Conservation (phyloP, 169 alveolate species). For the Theileria sp. region DNA sequence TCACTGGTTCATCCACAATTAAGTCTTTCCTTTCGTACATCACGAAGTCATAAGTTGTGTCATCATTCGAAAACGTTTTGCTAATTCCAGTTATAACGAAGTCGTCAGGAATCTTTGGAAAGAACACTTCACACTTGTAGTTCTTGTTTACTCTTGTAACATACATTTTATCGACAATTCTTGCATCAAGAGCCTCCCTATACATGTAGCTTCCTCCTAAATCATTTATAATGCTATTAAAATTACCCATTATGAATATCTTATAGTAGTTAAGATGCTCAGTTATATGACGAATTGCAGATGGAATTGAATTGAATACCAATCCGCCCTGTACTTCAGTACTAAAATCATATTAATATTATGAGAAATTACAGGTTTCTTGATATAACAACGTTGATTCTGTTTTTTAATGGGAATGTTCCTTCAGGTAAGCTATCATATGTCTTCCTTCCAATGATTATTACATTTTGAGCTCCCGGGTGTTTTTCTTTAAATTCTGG, state of each 20-base stretch:
- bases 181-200: conserved; percentile 74
- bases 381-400: conserved; percentile 87
- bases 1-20: not conserved
- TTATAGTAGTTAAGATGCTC: conserved; percentile 62
- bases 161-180: conserved; percentile 72
- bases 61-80: conserved; percentile 60
- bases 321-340: conserved; percentile 61
- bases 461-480: conserved; percentile 78
- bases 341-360: conserved; percentile 8
- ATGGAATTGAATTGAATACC: conserved; percentile 60
- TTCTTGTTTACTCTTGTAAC: conserved; percentile 83
- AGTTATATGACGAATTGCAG: conserved; percentile 54
- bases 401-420: conserved; percentile 81
- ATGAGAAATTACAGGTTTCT: conserved; percentile 62
- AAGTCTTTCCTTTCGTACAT: conserved; percentile 37
- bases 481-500: conserved; percentile 25
- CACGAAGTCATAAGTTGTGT: conserved; percentile 74
- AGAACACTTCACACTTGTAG: conserved; percentile 56
- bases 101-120: conserved; percentile 62
- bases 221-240: not conserved
- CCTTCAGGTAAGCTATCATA: conserved; percentile 89
- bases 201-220: conserved; percentile 86
- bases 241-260: conserved; percentile 72
- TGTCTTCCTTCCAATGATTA: conserved; percentile 94
- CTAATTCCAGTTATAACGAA: conserved; percentile 64